Conservation (phyloP, 2,329 filamentous ascomycete genomes). For the Fusarium coffeatum region DNA sequence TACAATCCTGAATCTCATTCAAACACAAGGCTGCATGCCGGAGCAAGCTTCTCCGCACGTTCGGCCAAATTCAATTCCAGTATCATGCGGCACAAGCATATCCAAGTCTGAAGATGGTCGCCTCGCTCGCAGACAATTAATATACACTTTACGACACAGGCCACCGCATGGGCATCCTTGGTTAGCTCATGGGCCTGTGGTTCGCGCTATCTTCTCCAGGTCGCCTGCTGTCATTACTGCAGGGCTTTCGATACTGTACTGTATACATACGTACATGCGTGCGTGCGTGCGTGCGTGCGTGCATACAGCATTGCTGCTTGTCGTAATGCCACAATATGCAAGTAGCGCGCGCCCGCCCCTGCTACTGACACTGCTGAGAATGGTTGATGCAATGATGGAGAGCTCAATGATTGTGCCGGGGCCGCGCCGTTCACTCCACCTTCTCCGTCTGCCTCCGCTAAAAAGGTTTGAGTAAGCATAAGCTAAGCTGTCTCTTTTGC, state of each 20-base stretch:
- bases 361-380: slow-evolving; percentile 19
- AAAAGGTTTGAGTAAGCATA: slow-evolving; percentile 46
- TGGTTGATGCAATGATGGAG: slow-evolving; percentile 35
- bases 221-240: slow-evolving; percentile 36
- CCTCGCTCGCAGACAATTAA: slow-evolving; percentile 19
- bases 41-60: slow-evolving; percentile 44
- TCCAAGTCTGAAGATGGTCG: slow-evolving; percentile 30
- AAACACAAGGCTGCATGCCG: slow-evolving; percentile 35
- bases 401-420: slow-evolving; percentile 38
- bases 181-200: slow-evolving; percentile 27
- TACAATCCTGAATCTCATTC: slow-evolving; percentile 37
- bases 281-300: slow-evolving; percentile 1
- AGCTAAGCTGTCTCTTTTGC: slow-evolving; percentile 42
- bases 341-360: slow-evolving; percentile 30
- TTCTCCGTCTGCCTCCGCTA: slow-evolving; percentile 41
- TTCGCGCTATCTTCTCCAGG: slow-evolving; percentile 41
- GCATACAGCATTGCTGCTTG: slow-evolving; percentile 15
- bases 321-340: slow-evolving; percentile 18
- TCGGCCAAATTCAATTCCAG: slow-evolving; percentile 40
- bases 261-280: slow-evolving; percentile 1
- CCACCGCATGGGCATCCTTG: slow-evolving; percentile 29
- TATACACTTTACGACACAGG: slow-evolving; percentile 22
- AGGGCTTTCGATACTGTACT: slow-evolving; percentile 24
- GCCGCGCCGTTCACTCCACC: slow-evolving; percentile 41
- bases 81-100: slow-evolving; percentile 35